Conservation (phyloP, 495 filamentous ascomycete species). For the Penicillium arizonense region DNA sequence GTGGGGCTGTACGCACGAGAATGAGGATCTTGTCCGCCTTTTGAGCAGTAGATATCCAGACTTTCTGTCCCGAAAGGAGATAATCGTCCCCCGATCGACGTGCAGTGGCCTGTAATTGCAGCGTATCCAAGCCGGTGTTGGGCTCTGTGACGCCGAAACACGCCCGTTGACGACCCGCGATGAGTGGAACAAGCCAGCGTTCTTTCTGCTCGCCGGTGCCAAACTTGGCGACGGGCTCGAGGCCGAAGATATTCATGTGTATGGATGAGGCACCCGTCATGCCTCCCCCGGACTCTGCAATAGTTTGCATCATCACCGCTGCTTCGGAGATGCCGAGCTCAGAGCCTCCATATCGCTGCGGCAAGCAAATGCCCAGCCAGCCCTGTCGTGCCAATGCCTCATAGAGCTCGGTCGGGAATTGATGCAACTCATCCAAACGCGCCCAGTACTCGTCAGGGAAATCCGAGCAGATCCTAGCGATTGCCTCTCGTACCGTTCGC, state of each 20-base stretch:
- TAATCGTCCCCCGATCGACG: constrained; percentile 48
- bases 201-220: constrained; percentile 57
- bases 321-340: constrained; percentile 65
- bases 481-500: constrained; percentile 65
- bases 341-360: constrained; percentile 65
- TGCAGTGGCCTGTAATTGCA: constrained; percentile 61
- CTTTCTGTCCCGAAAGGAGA: constrained; percentile 68
- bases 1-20: constrained; percentile 67
- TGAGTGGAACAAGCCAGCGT: constrained; percentile 59
- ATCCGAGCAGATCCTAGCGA: constrained; percentile 61
- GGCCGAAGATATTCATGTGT: constrained; percentile 74
- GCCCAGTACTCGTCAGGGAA: constrained; percentile 64
- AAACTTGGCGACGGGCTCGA: constrained; percentile 70
- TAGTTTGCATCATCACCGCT: constrained; percentile 80
- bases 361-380: constrained; percentile 76
- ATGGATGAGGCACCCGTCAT: constrained; percentile 74
- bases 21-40: constrained; percentile 72
- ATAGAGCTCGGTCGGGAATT: constrained; percentile 53
- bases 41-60: constrained; percentile 78
- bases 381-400: constrained; percentile 66
- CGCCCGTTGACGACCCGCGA: constrained; percentile 53
- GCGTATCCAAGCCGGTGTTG: constrained; percentile 71
- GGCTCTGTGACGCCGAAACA: constrained; percentile 68
- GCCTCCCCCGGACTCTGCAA: constrained; percentile 70
- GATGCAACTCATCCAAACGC: constrained; percentile 2